A percentile compares a stretch with the other conserved stretches of the same genome.
Conservation (phyloP, 345 rosid genomes). For the Eutrema japonicum region DNA sequence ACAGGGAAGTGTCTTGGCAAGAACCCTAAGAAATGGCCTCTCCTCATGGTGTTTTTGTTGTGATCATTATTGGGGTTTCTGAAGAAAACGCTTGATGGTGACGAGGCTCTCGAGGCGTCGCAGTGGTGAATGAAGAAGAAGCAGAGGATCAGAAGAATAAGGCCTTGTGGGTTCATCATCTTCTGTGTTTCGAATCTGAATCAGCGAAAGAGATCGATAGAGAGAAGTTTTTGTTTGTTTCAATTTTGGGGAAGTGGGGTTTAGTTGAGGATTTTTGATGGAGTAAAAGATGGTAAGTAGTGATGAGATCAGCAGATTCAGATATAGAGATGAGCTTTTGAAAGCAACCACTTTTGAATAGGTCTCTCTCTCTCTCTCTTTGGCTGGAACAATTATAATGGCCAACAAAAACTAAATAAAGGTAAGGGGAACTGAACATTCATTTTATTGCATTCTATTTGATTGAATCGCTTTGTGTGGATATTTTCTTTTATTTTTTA, state of each 20-base stretch:
- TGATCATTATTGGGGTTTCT: conserved; percentile 48
- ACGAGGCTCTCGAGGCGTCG: conserved; percentile 57
- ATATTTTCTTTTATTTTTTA: neutral
- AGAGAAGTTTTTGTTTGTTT: conserved; percentile 29
- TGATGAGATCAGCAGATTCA: conserved; percentile 43
- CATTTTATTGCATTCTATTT: conserved; percentile 26
- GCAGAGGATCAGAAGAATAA: conserved; percentile 36
- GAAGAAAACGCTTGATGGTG: conserved; percentile 47
- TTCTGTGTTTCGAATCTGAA: conserved; percentile 24
- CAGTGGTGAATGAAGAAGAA: conserved; percentile 44
- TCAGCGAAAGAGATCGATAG: conserved; percentile 24
- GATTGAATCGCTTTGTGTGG: conserved; percentile 2
- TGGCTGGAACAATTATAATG: conserved; percentile 31
- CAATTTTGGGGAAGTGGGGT: conserved; percentile 12
- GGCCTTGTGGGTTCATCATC: conserved; percentile 43
- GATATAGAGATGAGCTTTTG: conserved; percentile 32
- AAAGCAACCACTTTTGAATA: conserved; percentile 40
- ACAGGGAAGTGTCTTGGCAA: conserved; percentile 82
- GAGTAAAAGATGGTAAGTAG: conserved; percentile 44
- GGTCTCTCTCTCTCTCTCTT: conserved; percentile 44
- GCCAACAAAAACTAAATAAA: conserved; percentile 29
- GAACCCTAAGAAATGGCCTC: conserved; percentile 70
- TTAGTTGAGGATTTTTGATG: conserved; percentile 28
- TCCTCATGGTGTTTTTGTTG: conserved; percentile 27
- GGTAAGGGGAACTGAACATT: conserved; percentile 19